Conservation (phyloP, 495 filamentous ascomycete species). For the Symbiotaphrina buchneri region DNA sequence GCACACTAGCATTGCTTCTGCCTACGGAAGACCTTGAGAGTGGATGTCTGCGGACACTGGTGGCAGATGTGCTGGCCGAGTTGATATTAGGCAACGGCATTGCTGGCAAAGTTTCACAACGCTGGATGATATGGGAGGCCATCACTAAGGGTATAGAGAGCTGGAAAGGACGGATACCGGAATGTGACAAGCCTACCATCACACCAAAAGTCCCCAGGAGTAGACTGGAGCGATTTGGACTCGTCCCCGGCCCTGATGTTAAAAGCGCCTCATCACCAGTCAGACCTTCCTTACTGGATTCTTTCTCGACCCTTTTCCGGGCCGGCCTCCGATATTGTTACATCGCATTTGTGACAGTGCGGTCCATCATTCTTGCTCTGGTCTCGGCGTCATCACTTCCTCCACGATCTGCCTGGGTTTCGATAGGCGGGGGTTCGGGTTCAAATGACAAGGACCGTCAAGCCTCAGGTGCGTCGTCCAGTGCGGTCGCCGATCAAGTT, state of each 20-base stretch:
- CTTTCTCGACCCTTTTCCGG: constrained; percentile 34
- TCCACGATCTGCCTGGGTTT: constrained; percentile 11
- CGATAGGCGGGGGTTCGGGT: background rate
- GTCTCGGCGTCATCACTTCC: constrained; percentile 27
- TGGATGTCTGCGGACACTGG: constrained; percentile 53
- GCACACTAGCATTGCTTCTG: constrained; percentile 55
- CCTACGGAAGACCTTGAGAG: constrained; percentile 88
- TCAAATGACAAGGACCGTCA: background rate
- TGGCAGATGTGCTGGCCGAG: constrained; percentile 68
- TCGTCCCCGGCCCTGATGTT: too few relatives aligned
- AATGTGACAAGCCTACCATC: constrained; percentile 5
- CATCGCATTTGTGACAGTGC: constrained; percentile 36
- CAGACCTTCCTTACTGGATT: too few relatives aligned
- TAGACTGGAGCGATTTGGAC: constrained; percentile 22
- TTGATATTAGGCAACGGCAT: constrained; percentile 62
- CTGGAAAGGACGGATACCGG: background rate
- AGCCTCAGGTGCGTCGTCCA: background rate
- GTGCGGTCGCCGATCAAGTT: constrained; percentile 1
- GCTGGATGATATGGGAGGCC: constrained; percentile 66
- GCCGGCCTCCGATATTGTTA: constrained; percentile 44
- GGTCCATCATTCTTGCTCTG: constrained; percentile 32
- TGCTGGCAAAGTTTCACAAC: constrained; percentile 55
- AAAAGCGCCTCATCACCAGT: too few relatives aligned
- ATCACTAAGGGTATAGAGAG: constrained; percentile 34
- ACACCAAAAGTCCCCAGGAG: too few relatives aligned